Evolutionary conservation across 2,329 filamentous ascomycete species (phyloP).

Genomic region (Fusarium circinatum): DNA sequence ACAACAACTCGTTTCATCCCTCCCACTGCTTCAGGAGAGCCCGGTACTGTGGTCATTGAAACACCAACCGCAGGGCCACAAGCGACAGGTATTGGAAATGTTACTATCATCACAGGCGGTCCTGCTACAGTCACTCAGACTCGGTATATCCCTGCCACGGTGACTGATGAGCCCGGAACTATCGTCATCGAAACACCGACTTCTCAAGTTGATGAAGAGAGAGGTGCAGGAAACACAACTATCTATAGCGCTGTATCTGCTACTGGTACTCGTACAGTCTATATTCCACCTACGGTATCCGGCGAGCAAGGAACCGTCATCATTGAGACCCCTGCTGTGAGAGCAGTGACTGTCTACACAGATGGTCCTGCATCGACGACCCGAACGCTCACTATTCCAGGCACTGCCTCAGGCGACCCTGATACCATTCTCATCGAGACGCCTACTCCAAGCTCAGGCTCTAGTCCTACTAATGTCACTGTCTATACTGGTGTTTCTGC

Average conservation of each 20-base stretch:
- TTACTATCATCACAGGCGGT: constrained; percentile 1
- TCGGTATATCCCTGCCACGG: background rate
- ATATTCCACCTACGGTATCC: background rate
- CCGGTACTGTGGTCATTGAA: constrained; percentile 11
- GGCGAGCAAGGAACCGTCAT: constrained; percentile 7
- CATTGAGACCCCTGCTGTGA: constrained; percentile 2
- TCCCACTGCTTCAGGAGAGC: background rate
- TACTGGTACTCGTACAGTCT: background rate
- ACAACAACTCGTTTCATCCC: background rate
- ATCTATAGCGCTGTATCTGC: background rate
- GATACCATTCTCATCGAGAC: constrained; percentile 10
- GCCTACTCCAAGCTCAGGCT: background rate
- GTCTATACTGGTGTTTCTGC: background rate
- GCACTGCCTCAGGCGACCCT: background rate
- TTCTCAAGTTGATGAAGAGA: background rate
- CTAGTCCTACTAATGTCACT: background rate
- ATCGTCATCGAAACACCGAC: constrained; percentile 3
- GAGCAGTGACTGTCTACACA: background rate
- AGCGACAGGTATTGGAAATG: constrained; percentile 8
- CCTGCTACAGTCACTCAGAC: constrained; percentile 1
- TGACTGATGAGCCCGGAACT: constrained; percentile 3
- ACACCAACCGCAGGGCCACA: constrained; percentile 11
- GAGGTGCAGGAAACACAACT: background rate
- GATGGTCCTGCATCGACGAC: background rate
- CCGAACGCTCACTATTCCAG: background rate